Evolutionary conservation across 805 yeast species (phyloP), one percentile per base, ranked within the genome.

Genomic region (Schwanniomyces occidentalis): DNA sequence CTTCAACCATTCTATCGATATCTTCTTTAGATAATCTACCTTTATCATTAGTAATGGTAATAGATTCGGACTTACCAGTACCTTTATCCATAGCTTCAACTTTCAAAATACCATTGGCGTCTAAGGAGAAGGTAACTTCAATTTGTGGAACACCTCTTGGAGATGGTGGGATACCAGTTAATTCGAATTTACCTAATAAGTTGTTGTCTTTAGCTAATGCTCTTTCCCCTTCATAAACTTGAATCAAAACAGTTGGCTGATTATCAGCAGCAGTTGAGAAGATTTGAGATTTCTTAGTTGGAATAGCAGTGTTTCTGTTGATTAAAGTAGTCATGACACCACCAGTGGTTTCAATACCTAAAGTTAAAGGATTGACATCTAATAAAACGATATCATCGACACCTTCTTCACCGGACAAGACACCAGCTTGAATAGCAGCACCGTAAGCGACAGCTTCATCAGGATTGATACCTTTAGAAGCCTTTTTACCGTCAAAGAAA

Each of bases 331-430:
- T 95, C 77, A 91, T 90, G 66, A 93, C 91, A 74, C 93, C 95
- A 76, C 99, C 99, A 76, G 90, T 93, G 85, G 93, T 93, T 76
- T 95, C 98, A 71, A 91, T 95, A 87, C 99, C 99, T 65, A 91
- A 80, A 52, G 98, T 90, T 67, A 91, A 83, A 69, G 99, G 99
- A 64, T 90, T 90, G 58, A 91, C 98, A 77, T 90, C 98, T 73
- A 90, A 82, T 66, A 90, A 81, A 58, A 91, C 82, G 68, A 90
- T 80, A 75, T 88, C 96, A 75, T 90, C 88, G 69, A 96, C 89
- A 71, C 88, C 95, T 47, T 84, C 93, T 89, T 77, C 80, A 76
- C 96, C 96, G 54, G 96, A 85, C 72, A 90, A 80, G 75, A 91
- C 87, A 65, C 97, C 97, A 76, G 96, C 98, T 78, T 90, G 97